Evolutionary conservation across 345 rosid genomes (phyloP), one percentile per base, ranked within the genome.

Genomic region (Mercurialis annua): DNA sequence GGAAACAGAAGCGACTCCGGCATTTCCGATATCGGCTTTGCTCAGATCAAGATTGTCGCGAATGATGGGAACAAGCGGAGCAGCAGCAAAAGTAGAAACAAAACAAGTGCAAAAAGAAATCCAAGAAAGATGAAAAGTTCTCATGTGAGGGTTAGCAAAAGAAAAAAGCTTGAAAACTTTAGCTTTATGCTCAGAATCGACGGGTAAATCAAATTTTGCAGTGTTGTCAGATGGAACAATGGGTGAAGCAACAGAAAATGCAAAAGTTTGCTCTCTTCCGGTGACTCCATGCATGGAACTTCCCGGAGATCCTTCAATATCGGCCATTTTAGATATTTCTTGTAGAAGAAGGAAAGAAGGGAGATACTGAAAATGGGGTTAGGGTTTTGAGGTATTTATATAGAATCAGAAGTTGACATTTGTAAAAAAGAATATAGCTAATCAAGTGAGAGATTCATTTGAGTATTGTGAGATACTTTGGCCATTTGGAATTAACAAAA

Each of bases 21-120:
- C 98, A 34, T 90, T 92, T 0, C 97, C 98, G 0, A 86, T 78
- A 67, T 88, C 97, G 18, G 60, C 72, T 56, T 85, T 88, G 18
- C 83, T 87, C 10, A 88, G 71, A 51, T 90, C 82, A 51, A 92
- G 97, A 78, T 85, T 90, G 56, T 92, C 96, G 0, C 93, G 76
- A 66, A 92, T 92, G 66, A 90, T 86, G n/a, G 97, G 97, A 50
- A 92, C 90, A 2, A 88, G 92, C 3, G 98, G 98, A 14, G 97
- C 92, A 0, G 97, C 98, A 0, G 98, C 98, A 7, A 92, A 90
- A 0, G 97, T 92, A 55, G 98, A 92, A 50, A 90, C 76, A 67
- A 90, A 90, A 76, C 97, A 90, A 58, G 90, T 84, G 84, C 82
- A 90, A 78, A 92, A 92, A 47, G 98, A 92, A 70, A 86, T 83